Base-by-base conservation (phyloP, 31 red algal genomes). In the Odonthalia washingtoniensis region DNA sequence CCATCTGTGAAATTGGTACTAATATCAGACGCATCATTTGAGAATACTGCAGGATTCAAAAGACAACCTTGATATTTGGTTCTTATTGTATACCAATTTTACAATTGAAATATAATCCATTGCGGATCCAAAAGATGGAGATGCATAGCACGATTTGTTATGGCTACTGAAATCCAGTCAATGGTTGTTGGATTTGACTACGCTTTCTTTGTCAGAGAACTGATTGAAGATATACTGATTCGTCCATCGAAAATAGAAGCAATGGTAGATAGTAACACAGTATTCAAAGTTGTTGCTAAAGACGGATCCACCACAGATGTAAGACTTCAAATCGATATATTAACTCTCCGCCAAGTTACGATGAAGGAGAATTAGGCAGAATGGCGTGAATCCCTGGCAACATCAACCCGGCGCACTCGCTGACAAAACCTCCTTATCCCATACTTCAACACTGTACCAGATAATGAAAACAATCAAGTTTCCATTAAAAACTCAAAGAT, bases 161-260 rank as follows among this genome's bases (percentile, higher is more conserved):
- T 81, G 77, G 77, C 77, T 38, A 52, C 77, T 28, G 74, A 78
- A 30, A 78, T 78, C 16, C 40, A 53, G 17, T 31, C 74, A 18
- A 12, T 78, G n/a, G 36, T 70, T 5, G 4, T 65, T 42, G 46
- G 77, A n/a, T n/a, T n/a, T n/a, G n/a, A n/a, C n/a, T n/a, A n/a
- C n/a, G n/a, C n/a, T n/a, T n/a, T n/a, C n/a, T 12, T 43, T 30
- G 42, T 40, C 18, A 18, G 39, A 17, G 74, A 78, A 37, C 60
- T 81, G 30, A 3, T 70, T 5, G 44, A 60, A 16, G 77, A 81
- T 65, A 65, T 81, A 6, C 5, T 65, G 4, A 52, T 5, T 4
- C 4, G 27, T 4, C 5, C 3, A 5, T n/a, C 65, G 26, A 9
- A 9, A 28, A 16, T 81, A 4, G 44, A 81, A 31, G 52, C 46